phyloP scores from a whole-genome alignment of 2,329 filamentous ascomycete species.

The Plenodomus lindquistii region DNA sequence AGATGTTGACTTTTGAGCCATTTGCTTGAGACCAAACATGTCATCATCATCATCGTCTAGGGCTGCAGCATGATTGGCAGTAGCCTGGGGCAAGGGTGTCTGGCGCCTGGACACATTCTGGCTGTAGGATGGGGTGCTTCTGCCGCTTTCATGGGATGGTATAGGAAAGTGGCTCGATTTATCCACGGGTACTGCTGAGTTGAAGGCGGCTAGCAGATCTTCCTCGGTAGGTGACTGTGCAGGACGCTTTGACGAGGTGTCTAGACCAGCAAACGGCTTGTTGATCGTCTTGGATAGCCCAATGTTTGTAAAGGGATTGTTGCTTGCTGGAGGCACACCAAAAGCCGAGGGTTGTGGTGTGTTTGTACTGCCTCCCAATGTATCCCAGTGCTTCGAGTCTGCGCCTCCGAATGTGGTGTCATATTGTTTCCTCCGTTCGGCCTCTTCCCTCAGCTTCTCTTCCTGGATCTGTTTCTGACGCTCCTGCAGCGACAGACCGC shows the following conservation, averaged over 20 bases:
- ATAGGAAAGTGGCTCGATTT: constrained; percentile 63
- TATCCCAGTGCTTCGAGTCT: constrained; percentile 74
- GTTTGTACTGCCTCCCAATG: constrained; percentile 61
- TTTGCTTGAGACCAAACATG: constrained; percentile 77
- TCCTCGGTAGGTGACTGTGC: constrained; percentile 52
- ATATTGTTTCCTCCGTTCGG: constrained; percentile 70
- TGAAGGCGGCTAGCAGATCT: constrained; percentile 65
- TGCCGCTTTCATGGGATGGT: constrained; percentile 43
- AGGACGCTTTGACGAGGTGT: constrained; percentile 36
- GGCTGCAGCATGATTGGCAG: constrained; percentile 38
- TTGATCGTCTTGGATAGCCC: constrained; percentile 43
- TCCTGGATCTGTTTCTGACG: constrained; percentile 73
- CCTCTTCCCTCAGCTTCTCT: constrained; percentile 76
- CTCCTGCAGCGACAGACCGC: constrained; percentile 70
- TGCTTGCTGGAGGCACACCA: constrained; percentile 25
- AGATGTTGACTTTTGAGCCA: constrained; percentile 53
- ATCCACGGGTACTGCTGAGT: constrained; percentile 62
- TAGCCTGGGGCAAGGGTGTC: constrained; percentile 29
- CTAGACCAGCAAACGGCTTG: constrained; percentile 43
- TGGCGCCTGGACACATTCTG: constrained; percentile 31
- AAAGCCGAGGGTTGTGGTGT: constrained; percentile 48
- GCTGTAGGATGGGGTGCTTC: constrained; percentile 45
- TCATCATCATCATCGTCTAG: constrained; percentile 71
- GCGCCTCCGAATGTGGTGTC: constrained; percentile 75
- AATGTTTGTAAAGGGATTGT: constrained; percentile 27